phyloP scores from a whole-genome alignment of 2,329 filamentous ascomycete species.

The Grosmannia clavigera region DNA sequence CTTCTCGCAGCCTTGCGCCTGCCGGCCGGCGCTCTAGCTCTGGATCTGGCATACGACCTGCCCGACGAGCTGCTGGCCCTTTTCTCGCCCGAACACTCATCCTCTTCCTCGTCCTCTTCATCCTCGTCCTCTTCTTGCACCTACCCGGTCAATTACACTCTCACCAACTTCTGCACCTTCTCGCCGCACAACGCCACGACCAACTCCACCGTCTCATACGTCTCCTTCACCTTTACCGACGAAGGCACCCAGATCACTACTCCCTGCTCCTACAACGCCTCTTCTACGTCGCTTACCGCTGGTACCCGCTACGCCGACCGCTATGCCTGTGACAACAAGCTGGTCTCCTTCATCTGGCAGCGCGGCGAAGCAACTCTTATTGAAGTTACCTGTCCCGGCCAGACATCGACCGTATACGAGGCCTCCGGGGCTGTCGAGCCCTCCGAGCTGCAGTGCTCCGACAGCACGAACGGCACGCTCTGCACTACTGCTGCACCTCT shows the following conservation, averaged over 20 bases:
- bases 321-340: conserved; percentile 29
- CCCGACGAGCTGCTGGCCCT: conserved; percentile 4
- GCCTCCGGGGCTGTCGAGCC: conserved; percentile 8
- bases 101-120: not conserved
- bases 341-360: conserved; percentile 32
- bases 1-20: not conserved
- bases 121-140: conserved; percentile 1
- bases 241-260: conserved; percentile 26
- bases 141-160: conserved; percentile 6
- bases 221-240: conserved; percentile 30
- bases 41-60: conserved; percentile 3
- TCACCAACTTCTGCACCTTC: conserved; percentile 1
- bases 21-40: not conserved
- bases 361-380: conserved; percentile 26
- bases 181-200: conserved; percentile 10
- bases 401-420: conserved; percentile 9
- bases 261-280: conserved; percentile 29
- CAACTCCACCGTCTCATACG: conserved; percentile 18
- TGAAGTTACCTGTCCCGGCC: conserved; percentile 29
- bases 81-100: not conserved
- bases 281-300: conserved; percentile 22
- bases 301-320: conserved; percentile 20
- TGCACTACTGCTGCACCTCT: conserved; percentile 2
- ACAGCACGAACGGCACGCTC: conserved; percentile 2
- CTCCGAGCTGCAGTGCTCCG: conserved; percentile 5